These are phyloP conservation scores for Achaetomiella virescens DNA, from an alignment of 495 filamentous ascomycete species.

Conservation along the genomic window DNA sequence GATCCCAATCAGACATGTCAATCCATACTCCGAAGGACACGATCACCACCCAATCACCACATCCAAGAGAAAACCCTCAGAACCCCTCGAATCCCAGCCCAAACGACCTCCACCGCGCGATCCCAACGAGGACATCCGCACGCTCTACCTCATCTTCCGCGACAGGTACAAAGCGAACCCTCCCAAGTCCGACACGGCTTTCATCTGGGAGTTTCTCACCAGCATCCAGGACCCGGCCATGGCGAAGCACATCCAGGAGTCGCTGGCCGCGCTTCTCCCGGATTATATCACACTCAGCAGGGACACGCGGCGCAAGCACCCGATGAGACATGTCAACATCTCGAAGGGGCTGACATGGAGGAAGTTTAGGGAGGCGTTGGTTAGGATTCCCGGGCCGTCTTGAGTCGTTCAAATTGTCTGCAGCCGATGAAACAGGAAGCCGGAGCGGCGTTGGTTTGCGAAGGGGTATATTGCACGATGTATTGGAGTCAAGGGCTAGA, in stretches of 20 bases:
- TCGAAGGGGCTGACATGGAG: constrained; percentile 19
- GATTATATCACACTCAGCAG: constrained; percentile 6
- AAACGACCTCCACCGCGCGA: background rate
- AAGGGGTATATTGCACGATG: too few species aligned
- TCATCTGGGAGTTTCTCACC: constrained; percentile 25
- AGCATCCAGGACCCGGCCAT: constrained; percentile 14
- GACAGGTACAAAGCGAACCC: constrained; percentile 15
- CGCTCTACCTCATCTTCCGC: constrained; percentile 16
- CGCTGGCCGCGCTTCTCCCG: constrained; percentile 11
- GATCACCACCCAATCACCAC: background rate
- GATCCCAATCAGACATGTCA: too few species aligned
- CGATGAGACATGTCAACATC: constrained; percentile 12
- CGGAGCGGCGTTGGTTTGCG: too few species aligned
- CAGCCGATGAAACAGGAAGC: too few species aligned
- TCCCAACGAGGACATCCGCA: constrained; percentile 9
- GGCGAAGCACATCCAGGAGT: constrained; percentile 23
- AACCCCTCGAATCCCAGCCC: background rate
- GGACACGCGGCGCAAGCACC: background rate
- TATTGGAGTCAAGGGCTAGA: too few species aligned
- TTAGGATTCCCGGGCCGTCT: background rate
- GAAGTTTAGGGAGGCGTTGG: constrained; percentile 16
- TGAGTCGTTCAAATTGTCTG: background rate
- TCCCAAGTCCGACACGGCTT: constrained; percentile 18
- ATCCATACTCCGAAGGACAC: background rate
- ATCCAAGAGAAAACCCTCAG: constrained; percentile 1